phyloP scores from a whole-genome alignment of 805 yeast genomes.

The Candida khao-thaluensis region DNA sequence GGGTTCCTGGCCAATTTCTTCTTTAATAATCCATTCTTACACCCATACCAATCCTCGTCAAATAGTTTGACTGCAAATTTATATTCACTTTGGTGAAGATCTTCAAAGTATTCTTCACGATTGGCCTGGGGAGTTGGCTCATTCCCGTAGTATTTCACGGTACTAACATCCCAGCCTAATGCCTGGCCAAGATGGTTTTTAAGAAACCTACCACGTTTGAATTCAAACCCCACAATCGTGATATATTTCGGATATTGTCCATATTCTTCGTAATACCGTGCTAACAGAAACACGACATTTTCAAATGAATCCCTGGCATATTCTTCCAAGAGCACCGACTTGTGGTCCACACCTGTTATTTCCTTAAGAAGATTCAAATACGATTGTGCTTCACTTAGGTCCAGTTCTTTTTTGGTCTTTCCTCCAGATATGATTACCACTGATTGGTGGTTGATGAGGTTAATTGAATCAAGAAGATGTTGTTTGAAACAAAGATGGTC shows the following conservation, averaged over 20 bases:
- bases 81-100: slow-evolving; percentile 48
- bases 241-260: slow-evolving; percentile 50
- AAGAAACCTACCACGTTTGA: slow-evolving; percentile 62
- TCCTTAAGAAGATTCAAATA: slow-evolving; percentile 48
- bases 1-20: slow-evolving; percentile 63
- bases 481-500: slow-evolving; percentile 67
- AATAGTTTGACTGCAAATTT: slow-evolving; percentile 55
- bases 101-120: slow-evolving; percentile 42
- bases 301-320: slow-evolving; percentile 80
- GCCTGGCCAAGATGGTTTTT: slow-evolving; percentile 51
- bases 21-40: slow-evolving; percentile 36
- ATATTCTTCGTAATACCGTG: slow-evolving; percentile 48
- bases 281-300: slow-evolving; percentile 62
- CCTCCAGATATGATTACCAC: slow-evolving; percentile 64
- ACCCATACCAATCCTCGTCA: slow-evolving; percentile 57
- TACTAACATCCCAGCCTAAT: slow-evolving; percentile 37
- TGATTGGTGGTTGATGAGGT: slow-evolving; percentile 28
- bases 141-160: slow-evolving; percentile 53
- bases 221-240: slow-evolving; percentile 71
- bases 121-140: slow-evolving; percentile 49
- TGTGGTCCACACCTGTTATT: slow-evolving; percentile 17
- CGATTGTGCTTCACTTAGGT: slow-evolving; percentile 59
- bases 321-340: slow-evolving; percentile 55
- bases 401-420: slow-evolving; percentile 57
- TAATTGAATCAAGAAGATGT: slow-evolving; percentile 50